Evolutionary conservation across 179 eudicot genomes (phyloP), one percentile per base, ranked within the genome.

Genomic region (Spinacia oleracea): DNA sequence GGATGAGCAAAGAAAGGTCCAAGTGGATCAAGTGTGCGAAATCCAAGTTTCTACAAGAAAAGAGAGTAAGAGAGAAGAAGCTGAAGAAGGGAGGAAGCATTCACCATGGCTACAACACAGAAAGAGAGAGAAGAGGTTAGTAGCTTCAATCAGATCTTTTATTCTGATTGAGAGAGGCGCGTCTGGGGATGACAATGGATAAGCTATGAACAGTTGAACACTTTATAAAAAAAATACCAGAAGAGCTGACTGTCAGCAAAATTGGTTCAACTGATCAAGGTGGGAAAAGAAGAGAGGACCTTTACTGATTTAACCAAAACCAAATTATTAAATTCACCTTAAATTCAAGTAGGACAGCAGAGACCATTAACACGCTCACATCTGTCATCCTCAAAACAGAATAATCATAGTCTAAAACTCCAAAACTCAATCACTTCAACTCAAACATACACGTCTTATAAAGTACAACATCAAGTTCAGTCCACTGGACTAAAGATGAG

Each of bases 221-320:
- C 40, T 50, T 65, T 67, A 9, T 10, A 38, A 20, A 32, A 0
- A 35, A 20, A 34, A 38, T 1, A 66, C 0, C 53, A 65, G 9
- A 35, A 34, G 70, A 65, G 29, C 45, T 8, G 38, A 45, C 40
- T 29, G 12, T 71, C 27, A 34, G 27, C 34, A 51, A 27, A 18
- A n/a, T 16, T 25, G 70, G 20, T 72, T 62, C 25, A 53, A 53
- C 9, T 53, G 1, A 18, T 18, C 23, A 56, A 29, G 18, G 31
- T 43, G 72, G 72, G 31, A 67, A 48, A 42, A n/a, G 72, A 69
- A n/a, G 50, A n/a, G 32, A 43, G 21, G 20, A 68, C 51, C 15
- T 9, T 9, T 20, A 68, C 34, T 1, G 6, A 16, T 65, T 65
- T 42, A 21, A 43, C 72, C 72, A 23, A 69, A 29, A 23, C 34